phyloP scores from a whole-genome alignment of 495 filamentous ascomycete species.

The Trichoderma virens region DNA sequence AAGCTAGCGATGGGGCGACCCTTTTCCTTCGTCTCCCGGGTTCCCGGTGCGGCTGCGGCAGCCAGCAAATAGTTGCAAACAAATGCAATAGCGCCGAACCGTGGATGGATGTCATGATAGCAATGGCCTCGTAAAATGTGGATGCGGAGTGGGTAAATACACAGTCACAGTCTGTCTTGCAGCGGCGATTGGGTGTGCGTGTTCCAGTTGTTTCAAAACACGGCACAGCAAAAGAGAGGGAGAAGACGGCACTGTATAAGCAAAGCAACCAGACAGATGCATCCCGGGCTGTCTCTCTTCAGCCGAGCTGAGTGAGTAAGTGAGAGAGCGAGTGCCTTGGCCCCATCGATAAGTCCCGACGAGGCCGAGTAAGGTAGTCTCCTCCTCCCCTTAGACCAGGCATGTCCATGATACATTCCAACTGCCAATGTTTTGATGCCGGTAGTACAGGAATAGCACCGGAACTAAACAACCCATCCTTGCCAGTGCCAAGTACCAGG shows the following conservation, averaged over 20 bases:
- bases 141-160: background rate
- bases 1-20: too few relatives aligned
- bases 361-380: background rate
- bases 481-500: too few relatives aligned
- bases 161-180: background rate
- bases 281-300: background rate
- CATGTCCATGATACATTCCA: background rate
- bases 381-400: too few relatives aligned
- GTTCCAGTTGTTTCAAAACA: background rate
- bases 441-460: too few relatives aligned
- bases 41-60: too few relatives aligned
- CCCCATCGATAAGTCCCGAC: background rate
- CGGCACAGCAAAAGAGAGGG: too few relatives aligned
- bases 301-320: background rate
- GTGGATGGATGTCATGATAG: background rate
- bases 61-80: background rate
- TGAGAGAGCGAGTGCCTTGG: background rate
- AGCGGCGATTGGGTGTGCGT: too few relatives aligned
- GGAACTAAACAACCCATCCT: too few relatives aligned
- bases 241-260: too few relatives aligned
- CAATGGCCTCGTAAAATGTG: constrained; percentile 3
- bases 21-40: too few relatives aligned
- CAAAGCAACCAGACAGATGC: background rate
- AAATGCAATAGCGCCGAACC: background rate
- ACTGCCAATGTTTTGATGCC: background rate